Percentiles rank a stretch among this genome's conserved stretches.
phyloP scores from a whole-genome alignment of 805 yeast species.

The Grigorovia transvaalensis region DNA sequence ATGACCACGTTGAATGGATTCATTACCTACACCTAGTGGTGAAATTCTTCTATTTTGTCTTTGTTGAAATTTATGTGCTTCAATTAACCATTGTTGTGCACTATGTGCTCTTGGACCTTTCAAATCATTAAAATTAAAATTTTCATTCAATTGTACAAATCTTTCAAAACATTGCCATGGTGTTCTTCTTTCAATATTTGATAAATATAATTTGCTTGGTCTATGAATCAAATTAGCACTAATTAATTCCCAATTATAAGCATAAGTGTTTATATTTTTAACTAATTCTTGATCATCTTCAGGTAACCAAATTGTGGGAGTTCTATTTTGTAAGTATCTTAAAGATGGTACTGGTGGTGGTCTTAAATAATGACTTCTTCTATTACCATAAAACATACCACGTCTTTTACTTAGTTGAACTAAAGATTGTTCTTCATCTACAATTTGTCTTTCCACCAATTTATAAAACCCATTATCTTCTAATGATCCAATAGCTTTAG shows the following conservation, averaged over 20 bases:
- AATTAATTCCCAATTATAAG: constrained; percentile 89
- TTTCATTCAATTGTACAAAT: constrained; percentile 84
- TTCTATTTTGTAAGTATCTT: constrained; percentile 67
- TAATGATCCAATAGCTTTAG: constrained; percentile 52
- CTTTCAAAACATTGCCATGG: constrained; percentile 99
- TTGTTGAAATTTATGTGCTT: constrained; percentile 80
- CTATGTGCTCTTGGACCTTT: constrained; percentile 73
- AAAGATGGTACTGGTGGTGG: constrained; percentile 91
- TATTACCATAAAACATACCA: constrained; percentile 38
- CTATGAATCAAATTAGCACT: constrained; percentile 66
- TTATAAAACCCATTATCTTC: constrained; percentile 57
- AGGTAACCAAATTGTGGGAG: constrained; percentile 95
- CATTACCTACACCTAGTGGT: constrained; percentile 88
- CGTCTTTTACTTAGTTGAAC: constrained; percentile 27
- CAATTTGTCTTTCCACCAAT: constrained; percentile 40
- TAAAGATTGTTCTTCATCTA: constrained; percentile 33
- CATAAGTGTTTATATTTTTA: constrained; percentile 71
- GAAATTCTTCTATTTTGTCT: constrained; percentile 81
- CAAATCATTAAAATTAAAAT: constrained; percentile 77
- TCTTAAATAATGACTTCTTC: constrained; percentile 52
- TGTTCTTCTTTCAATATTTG: constrained; percentile 89
- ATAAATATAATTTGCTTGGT: constrained; percentile 59
- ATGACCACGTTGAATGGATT: constrained; percentile 90
- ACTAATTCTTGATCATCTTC: constrained; percentile 79
- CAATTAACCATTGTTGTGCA: constrained; percentile 88